phyloP scores from a whole-genome alignment of 495 filamentous ascomycete species.

The Daldinia loculata region DNA sequence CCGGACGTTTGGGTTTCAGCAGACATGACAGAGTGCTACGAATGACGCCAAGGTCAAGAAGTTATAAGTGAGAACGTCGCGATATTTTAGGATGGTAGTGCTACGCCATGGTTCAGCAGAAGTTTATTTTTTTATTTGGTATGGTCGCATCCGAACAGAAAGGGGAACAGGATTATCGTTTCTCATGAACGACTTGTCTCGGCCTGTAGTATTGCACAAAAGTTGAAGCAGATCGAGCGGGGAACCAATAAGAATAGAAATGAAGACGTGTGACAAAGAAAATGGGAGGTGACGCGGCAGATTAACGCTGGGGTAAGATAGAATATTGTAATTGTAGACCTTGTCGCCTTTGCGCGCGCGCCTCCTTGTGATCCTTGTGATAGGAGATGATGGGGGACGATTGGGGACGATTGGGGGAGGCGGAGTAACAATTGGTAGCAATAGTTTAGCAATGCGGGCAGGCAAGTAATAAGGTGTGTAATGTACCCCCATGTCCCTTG shows the following conservation, averaged over 20 bases:
- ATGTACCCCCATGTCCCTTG: neutral
- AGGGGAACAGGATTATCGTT: constrained; percentile 4
- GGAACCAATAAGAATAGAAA: constrained; percentile 33
- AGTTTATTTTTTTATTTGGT: constrained; percentile 10
- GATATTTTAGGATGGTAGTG: constrained; percentile 13
- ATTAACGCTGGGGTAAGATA: constrained; percentile 30
- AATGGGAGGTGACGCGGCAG: constrained; percentile 34
- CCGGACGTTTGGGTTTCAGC: constrained; percentile 6
- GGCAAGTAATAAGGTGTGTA: neutral
- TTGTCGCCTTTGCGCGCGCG: neutral
- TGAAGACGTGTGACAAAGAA: constrained; percentile 24
- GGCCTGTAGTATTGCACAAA: constrained; percentile 21
- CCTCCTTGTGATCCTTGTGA: neutral
- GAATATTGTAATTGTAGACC: constrained; percentile 22
- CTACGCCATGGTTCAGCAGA: constrained; percentile 27
- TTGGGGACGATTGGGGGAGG: neutral
- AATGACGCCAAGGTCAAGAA: constrained; percentile 5
- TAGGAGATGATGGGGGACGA: neutral
- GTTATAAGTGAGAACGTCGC: constrained; percentile 13
- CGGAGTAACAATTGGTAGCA: neutral
- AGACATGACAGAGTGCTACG: constrained; percentile 26
- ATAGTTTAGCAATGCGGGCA: neutral
- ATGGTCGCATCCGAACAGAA: constrained; percentile 7
- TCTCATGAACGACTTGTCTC: constrained; percentile 14
- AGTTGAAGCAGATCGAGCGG: constrained; percentile 21